Evolutionary conservation across 352 stramenopile species (phyloP), one percentile per base, ranked within the genome.

Genomic region (Pythium coloratum): DNA sequence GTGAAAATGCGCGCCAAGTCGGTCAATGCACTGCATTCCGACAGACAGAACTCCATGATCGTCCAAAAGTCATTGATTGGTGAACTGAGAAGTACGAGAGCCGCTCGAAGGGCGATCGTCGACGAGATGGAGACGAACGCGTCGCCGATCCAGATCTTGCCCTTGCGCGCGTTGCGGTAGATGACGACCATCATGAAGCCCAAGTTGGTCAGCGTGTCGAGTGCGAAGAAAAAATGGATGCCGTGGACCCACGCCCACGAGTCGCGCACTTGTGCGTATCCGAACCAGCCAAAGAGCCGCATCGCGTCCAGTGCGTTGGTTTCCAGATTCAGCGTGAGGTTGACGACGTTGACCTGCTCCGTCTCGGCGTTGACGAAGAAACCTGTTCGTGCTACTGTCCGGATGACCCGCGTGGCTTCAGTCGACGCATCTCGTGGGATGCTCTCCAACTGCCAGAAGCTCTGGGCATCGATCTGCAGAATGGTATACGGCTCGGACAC

Each of bases 211-310:
- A 54, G 18, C 16, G 51, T 44, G 4, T 47, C 26, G 6, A 55
- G 2, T 5, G 69, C 78, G 40, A 89, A 84, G 8, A 79, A 13
- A 3, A 79, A 20, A 42, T 89, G 77, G 32, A 89, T 66, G 0
- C 66, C 66, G 34, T 86, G 81, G 12, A 77, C 69, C 81, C 78
- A 89, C 0, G 71, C 73, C 78, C 81, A 89, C 13, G 75, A 76
- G 44, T 84, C 73, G 0, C 64, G 72, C 1, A 84, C 36, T 0
- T 72, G 59, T 0, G 71, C 53, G 40, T 56, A 51, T 3, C 75
- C 72, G 6, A 67, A 36, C 74, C 74, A 84, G 3, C 13, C 2
- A 51, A 51, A 59, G 18, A 26, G 12, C 30, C 2, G 0, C 64
- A 65, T 47, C 1, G 54, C 64, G 9, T 58, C 13, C 9, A 58